phyloP scores from a whole-genome alignment of 495 filamentous ascomycete species.

The Lophiotrema nucula region DNA sequence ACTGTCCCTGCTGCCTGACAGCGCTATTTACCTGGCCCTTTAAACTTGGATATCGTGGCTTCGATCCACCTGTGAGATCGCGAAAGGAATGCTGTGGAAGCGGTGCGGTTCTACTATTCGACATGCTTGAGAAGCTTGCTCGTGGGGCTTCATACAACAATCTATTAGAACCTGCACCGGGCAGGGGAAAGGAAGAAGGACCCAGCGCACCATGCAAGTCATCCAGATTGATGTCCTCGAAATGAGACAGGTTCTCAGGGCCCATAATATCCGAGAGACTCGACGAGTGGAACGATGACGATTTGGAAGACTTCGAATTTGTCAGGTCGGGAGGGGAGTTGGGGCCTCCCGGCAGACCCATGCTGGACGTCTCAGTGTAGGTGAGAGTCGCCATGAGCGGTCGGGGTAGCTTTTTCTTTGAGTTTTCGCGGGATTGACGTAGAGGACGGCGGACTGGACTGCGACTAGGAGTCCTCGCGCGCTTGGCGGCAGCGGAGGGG shows the following conservation, averaged over 20 bases:
- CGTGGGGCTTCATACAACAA: slow-evolving; percentile 29
- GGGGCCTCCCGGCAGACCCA: slow-evolving; percentile 46
- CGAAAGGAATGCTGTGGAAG: slow-evolving; percentile 22
- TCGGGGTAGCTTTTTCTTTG: slow-evolving; percentile 2
- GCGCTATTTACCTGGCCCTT: slow-evolving; percentile 41
- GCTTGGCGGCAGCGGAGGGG: slow-evolving; percentile 6
- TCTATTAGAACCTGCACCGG: slow-evolving; percentile 30
- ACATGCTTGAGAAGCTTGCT: slow-evolving; percentile 11
- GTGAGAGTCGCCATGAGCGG: slow-evolving; percentile 30
- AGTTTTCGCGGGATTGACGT: no score
- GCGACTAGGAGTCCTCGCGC: background rate
- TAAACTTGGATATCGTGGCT: slow-evolving; percentile 42
- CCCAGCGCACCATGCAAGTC: slow-evolving; percentile 57
- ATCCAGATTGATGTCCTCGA: slow-evolving; percentile 89
- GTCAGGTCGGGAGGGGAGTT: slow-evolving; percentile 82
- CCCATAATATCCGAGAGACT: slow-evolving; percentile 60
- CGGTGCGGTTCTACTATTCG: background rate
- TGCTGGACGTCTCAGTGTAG: slow-evolving; percentile 16
- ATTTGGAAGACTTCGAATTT: slow-evolving; percentile 84
- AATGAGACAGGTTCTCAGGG: slow-evolving; percentile 55
- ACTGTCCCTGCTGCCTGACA: slow-evolving; percentile 30
- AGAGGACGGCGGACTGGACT: background rate
- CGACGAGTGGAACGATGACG: slow-evolving; percentile 81
- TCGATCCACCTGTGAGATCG: slow-evolving; percentile 37
- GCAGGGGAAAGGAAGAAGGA: slow-evolving; percentile 47